Evolutionary conservation across 2,329 filamentous ascomycete species (phyloP), one percentile per base, ranked within the genome.

Genomic region (Ascomycota sp.): DNA sequence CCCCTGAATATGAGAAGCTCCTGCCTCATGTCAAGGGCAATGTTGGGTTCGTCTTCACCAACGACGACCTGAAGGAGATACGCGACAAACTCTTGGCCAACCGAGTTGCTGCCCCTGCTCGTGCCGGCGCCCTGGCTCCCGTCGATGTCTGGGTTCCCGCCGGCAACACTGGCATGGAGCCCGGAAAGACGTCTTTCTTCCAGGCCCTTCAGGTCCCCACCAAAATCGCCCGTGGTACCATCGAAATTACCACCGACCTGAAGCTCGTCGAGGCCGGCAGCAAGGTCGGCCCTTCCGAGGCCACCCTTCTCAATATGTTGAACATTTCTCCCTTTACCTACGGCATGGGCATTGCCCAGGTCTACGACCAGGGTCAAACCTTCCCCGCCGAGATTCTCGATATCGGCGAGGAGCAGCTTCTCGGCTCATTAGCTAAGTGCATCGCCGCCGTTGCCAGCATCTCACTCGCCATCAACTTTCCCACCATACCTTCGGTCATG

Each of bases 221-320:
- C 74, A 98, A 98, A 83, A 98, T 98, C 67, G 89, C 89, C 59
- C 89, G 89, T 92, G 91, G 89, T 91, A 98, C 89, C 66, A 98
- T 98, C 66, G 89, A 98, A 81, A 98, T 98, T 58, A 93, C 84
- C 44, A 69, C 76, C 52, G 89, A 98, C 58, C 71, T 98, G 52
- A 95, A 93, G 80, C 80, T 98, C 61, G 78, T 95, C 55, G 83
- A 92, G 70, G 72, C 81, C 45, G 75, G 76, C 49, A 68, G 37
- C 70, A 95, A 92, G 73, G 91, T 98, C 69, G 89, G 91, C 62
- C 76, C 89, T 56, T 98, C 89, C 57, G 89, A 98, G 72, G 89
- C 89, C 48, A 92, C 86, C 55, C 74, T 98, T 48, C 77, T 98
- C 53, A 98, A 98, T 80, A 80, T 98, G 86, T 67, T 98, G 59